A percentile compares a stretch with the other conserved stretches of the same genome.
phyloP scores from a whole-genome alignment of 176 grass and related monocot species.

The Raddia guianensis region DNA sequence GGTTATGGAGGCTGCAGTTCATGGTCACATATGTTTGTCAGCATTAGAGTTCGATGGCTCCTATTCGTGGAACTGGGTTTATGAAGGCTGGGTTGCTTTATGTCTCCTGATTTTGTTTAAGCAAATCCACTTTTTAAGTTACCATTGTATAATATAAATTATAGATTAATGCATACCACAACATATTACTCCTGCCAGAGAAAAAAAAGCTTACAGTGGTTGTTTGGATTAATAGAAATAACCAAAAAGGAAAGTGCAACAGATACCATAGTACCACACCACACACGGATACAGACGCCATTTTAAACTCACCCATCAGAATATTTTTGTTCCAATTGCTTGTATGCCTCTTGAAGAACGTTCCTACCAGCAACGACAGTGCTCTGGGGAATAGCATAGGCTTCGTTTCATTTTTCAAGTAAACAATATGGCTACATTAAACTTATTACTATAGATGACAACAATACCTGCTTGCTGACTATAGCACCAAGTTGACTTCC shows the following conservation, averaged over 20 bases:
- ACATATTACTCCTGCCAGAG: neutral
- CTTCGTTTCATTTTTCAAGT: slow-evolving; percentile 10
- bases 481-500: slow-evolving; percentile 96
- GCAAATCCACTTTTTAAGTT: neutral
- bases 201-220: slow-evolving; percentile 2
- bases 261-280: slow-evolving; percentile 2
- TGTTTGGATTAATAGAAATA: slow-evolving; percentile 7
- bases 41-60: neutral
- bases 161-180: neutral
- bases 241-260: neutral
- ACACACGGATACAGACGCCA: slow-evolving; percentile 1
- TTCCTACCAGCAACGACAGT: slow-evolving; percentile 72
- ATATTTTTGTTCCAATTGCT: slow-evolving; percentile 83
- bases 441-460: neutral
- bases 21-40: slow-evolving; percentile 12
- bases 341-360: slow-evolving; percentile 70
- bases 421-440: neutral
- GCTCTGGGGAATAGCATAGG: slow-evolving; percentile 55
- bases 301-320: slow-evolving; percentile 67
- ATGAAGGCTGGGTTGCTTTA: neutral
- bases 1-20: slow-evolving; percentile 3
- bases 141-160: neutral
- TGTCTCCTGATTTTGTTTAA: slow-evolving; percentile 18
- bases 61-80: slow-evolving; percentile 15
- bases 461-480: slow-evolving; percentile 88